These are phyloP conservation scores for Aegilops tauschii DNA, from an alignment of 176 grass and related monocot genomes.

Conservation along the genomic window DNA sequence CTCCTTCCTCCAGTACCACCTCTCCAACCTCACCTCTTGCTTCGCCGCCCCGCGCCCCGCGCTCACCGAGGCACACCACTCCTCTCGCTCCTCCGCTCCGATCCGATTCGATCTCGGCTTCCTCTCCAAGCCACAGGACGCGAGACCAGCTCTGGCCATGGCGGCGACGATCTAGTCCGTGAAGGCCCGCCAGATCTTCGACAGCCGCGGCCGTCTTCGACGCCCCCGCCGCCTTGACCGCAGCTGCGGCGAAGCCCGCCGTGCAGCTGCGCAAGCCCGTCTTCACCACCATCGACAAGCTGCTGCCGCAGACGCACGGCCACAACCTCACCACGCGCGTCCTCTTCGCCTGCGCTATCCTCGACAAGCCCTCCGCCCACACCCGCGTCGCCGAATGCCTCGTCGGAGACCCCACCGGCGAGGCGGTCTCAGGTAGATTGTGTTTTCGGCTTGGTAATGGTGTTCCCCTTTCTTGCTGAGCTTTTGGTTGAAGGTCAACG, in stretches of 20 bases:
- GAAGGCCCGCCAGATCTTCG: constrained; percentile 1
- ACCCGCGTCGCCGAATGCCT: constrained; percentile 48
- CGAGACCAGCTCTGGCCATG: background rate
- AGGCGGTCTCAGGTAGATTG: no score
- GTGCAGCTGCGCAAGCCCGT: constrained; percentile 41
- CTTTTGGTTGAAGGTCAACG: no score
- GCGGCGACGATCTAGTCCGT: background rate
- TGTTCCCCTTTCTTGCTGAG: no score
- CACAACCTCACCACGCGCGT: constrained; percentile 47
- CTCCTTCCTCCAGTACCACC: no score
- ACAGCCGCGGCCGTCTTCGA: background rate
- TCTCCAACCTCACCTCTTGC: no score
- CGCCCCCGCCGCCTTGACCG: background rate
- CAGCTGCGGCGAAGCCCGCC: background rate
- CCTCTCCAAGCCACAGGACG: no score
- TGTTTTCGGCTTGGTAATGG: no score
- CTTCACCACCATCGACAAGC: constrained; percentile 48
- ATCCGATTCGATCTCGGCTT: no score
- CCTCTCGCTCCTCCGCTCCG: no score
- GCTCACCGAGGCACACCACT: no score
- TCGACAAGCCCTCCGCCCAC: constrained; percentile 31
- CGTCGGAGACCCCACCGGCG: constrained; percentile 48
- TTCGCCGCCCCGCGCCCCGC: no score
- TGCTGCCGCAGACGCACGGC: constrained; percentile 35
- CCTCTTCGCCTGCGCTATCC: constrained; percentile 34